These are phyloP conservation scores for Chrysosporium keratinophilum DNA, from an alignment of 2,329 filamentous ascomycete species.

Conservation along the genomic window DNA sequence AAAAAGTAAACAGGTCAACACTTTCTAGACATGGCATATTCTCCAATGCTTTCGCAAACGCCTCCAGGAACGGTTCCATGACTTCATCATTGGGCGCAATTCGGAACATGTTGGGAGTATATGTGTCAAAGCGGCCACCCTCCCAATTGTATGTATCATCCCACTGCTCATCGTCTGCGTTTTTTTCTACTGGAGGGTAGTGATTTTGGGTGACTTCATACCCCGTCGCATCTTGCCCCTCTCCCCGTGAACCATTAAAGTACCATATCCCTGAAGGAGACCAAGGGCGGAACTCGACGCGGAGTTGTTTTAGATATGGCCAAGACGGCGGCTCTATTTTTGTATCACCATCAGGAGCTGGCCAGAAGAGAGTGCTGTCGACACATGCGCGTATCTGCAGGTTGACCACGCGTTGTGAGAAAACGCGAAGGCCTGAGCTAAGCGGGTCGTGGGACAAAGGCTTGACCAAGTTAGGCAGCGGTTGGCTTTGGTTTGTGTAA, in stretches of 20 bases:
- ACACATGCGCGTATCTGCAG: constrained; percentile 5
- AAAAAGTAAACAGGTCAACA: neutral
- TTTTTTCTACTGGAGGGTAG: constrained; percentile 10
- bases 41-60: constrained; percentile 11
- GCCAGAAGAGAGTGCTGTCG: constrained; percentile 11
- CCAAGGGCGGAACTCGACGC: constrained; percentile 7
- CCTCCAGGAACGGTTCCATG: constrained; percentile 10
- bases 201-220: constrained; percentile 5
- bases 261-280: constrained; percentile 12
- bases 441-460: constrained; percentile 8
- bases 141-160: neutral
- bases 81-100: constrained; percentile 8
- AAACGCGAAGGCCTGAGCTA: constrained; percentile 7
- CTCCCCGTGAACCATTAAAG: constrained; percentile 6
- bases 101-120: constrained; percentile 5
- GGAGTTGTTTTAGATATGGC: constrained; percentile 8
- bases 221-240: neutral
- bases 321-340: constrained; percentile 19
- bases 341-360: constrained; percentile 14
- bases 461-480: constrained; percentile 6
- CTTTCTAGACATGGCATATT: constrained; percentile 11
- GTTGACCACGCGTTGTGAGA: constrained; percentile 7
- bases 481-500: neutral
- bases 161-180: constrained; percentile 4
- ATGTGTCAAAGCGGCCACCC: neutral